Conservation (phyloP, 306 rosid species). For the Prunus dulcis region DNA sequence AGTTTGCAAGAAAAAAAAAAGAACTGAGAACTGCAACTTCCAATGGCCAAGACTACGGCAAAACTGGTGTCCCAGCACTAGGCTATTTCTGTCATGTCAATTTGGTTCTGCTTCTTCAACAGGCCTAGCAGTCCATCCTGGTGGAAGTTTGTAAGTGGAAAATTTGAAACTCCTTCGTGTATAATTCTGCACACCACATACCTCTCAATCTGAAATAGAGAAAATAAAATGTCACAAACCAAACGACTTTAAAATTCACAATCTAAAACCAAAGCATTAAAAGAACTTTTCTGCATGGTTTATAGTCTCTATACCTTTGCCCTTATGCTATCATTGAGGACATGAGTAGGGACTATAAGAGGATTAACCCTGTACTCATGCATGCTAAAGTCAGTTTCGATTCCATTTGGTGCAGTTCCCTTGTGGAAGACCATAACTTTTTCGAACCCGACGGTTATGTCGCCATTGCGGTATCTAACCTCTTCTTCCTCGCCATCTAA, state of each 20-base stretch:
- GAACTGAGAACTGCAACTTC: too few relatives aligned
- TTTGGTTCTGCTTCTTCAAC: background rate
- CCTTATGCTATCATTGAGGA: slow-evolving; percentile 5
- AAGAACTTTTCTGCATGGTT: background rate
- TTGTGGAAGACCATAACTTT: background rate
- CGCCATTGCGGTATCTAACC: background rate
- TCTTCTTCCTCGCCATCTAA: background rate
- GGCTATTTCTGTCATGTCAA: background rate
- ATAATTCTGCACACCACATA: slow-evolving; percentile 9
- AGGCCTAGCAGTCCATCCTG: background rate
- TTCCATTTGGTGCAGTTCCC: background rate
- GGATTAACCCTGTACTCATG: slow-evolving; percentile 5
- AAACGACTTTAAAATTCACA: background rate
- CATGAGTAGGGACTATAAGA: background rate
- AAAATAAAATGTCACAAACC: background rate
- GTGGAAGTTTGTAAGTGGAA: background rate
- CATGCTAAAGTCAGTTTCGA: background rate
- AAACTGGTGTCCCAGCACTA: background rate
- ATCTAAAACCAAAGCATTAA: background rate
- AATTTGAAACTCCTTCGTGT: background rate
- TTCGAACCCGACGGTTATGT: background rate
- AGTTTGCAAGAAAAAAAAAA: too few relatives aligned
- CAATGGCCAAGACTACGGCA: too few relatives aligned
- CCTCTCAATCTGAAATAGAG: slow-evolving; percentile 8
- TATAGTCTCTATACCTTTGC: background rate